A percentile compares a stretch with the other conserved stretches of the same genome.
phyloP scores from a whole-genome alignment of 2,329 filamentous ascomycete species.

The Coniochaeta sp. region DNA sequence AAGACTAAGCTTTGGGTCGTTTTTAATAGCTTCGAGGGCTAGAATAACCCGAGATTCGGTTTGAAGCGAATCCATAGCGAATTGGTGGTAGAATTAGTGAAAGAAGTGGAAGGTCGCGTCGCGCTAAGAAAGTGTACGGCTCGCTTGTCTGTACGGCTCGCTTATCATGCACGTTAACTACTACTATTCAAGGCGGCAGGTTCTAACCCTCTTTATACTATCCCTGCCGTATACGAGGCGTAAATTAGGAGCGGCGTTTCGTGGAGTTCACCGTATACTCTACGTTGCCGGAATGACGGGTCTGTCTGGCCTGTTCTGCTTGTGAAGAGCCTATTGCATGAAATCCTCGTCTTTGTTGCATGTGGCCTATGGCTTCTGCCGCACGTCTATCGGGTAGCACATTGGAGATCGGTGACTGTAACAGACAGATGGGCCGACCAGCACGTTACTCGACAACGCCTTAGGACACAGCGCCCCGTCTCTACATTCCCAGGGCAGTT shows the following conservation, averaged over 20 bases:
- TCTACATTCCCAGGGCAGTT: constrained; percentile 5
- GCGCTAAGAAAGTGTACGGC: too few relatives aligned
- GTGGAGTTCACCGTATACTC: constrained; percentile 2
- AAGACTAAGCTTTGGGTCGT: too few relatives aligned
- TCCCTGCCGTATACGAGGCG: constrained; percentile 1
- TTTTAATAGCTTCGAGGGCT: too few relatives aligned
- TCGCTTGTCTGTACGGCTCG: too few relatives aligned
- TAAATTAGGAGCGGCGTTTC: constrained; percentile 3
- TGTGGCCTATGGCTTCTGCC: constrained; percentile 5
- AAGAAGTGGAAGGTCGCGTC: too few relatives aligned
- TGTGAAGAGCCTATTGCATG: constrained; percentile 3
- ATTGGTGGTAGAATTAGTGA: too few relatives aligned
- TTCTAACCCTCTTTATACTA: constrained; percentile 4
- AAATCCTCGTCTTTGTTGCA: constrained; percentile 6
- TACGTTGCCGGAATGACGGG: constrained; percentile 4
- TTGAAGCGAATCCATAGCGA: too few relatives aligned
- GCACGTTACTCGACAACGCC: constrained; percentile 4
- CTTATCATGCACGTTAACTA: constrained; percentile 3
- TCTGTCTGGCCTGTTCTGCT: constrained; percentile 5
- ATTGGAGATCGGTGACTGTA: constrained; percentile 1
- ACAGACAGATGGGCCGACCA: constrained; percentile 6
- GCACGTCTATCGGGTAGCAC: constrained; percentile 4
- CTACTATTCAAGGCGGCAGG: constrained; percentile 4
- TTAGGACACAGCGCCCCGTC: constrained; percentile 6
- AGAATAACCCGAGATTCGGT: too few relatives aligned